Percentiles rank a stretch among this genome's conserved stretches.
Conservation (phyloP, 176 grass and related monocot genomes). For the Bolboschoenus planiculmis region DNA sequence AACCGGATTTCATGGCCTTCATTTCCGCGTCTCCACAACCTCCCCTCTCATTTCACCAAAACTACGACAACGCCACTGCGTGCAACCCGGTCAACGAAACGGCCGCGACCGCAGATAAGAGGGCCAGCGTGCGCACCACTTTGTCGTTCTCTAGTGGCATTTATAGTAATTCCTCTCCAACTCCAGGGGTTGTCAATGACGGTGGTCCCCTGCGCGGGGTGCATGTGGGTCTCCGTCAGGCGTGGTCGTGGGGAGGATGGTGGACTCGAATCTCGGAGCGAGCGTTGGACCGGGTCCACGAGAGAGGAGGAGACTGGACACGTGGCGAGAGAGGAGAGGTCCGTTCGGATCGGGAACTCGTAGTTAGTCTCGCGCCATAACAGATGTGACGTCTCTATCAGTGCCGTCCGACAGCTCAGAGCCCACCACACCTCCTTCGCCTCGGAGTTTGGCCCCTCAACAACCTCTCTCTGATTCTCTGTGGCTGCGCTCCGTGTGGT, state of each 20-base stretch:
- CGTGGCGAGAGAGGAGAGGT: background rate
- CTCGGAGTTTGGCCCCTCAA: background rate
- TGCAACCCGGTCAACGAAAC: constrained; percentile 14
- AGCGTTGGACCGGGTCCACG: background rate
- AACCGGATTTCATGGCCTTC: constrained; percentile 17
- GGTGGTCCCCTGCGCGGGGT: background rate
- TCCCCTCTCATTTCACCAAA: background rate
- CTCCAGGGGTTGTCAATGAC: background rate
- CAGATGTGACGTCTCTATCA: constrained; percentile 40
- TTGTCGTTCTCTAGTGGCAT: background rate
- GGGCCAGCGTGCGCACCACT: background rate
- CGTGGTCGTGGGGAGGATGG: constrained; percentile 18
- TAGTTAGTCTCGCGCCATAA: background rate
- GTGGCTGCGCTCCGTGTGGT: background rate
- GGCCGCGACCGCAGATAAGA: background rate
- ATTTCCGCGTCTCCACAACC: background rate
- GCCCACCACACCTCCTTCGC: constrained; percentile 7
- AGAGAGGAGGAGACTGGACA: background rate
- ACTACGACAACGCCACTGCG: background rate
- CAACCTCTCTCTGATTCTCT: background rate
- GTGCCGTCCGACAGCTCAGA: constrained; percentile 40
- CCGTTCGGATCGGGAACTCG: constrained; percentile 14
- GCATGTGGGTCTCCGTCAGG: constrained; percentile 29
- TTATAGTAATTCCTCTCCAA: background rate
- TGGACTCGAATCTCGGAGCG: constrained; percentile 25